These are phyloP conservation scores for Candida wancherniae DNA, from an alignment of 805 yeast species.

Conservation along the genomic window DNA sequence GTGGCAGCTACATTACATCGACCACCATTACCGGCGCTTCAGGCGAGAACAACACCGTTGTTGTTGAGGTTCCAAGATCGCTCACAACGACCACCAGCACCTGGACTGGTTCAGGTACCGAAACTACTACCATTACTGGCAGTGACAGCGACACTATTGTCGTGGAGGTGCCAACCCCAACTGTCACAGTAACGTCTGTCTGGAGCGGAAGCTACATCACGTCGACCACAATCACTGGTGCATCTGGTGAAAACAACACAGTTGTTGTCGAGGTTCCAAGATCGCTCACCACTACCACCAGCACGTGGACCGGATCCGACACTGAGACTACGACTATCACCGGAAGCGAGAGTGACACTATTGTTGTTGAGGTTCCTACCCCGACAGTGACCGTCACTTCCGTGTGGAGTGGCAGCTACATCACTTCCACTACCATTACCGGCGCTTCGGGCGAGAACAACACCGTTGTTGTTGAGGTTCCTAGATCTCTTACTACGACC, in stretches of 20 bases:
- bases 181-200: conserved; percentile 11
- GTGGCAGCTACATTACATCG: conserved; percentile 7
- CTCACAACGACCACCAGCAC: conserved; percentile 4
- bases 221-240: conserved; percentile 3
- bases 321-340: conserved; percentile 8
- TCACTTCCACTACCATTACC: conserved; percentile 4
- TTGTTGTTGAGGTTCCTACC: conserved; percentile 6
- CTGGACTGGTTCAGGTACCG: conserved; percentile 6
- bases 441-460: conserved; percentile 9
- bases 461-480: conserved; percentile 13
- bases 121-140: conserved; percentile 13
- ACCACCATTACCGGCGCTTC: conserved; percentile 9
- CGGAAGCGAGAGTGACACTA: conserved; percentile 8
- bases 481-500: conserved; percentile 5
- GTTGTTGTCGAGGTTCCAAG: conserved; percentile 3
- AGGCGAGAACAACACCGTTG: conserved; percentile 9
- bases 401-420: conserved; percentile 7
- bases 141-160: conserved; percentile 8
- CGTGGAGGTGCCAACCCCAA: conserved; percentile 9
- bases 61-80: conserved; percentile 6
- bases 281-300: conserved; percentile 4
- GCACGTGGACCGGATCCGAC: conserved; percentile 10
- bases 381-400: conserved; percentile 6
- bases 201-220: conserved; percentile 3
- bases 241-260: conserved; percentile 5